Evolutionary conservation across 164 flowering plant species (phyloP), one percentile per base, ranked within the genome.

Genomic region (Santalum album): DNA sequence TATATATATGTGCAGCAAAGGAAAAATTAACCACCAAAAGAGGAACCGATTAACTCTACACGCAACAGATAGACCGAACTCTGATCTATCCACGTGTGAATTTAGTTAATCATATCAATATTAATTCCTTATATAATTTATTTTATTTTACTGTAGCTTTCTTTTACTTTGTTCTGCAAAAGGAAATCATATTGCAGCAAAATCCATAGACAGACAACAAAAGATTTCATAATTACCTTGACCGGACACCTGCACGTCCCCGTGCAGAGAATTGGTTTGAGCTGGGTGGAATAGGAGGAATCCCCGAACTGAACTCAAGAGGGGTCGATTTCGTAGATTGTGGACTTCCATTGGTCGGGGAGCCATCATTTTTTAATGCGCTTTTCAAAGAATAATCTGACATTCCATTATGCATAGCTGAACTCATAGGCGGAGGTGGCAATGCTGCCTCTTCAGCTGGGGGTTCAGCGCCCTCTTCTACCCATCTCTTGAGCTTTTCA

Each of bases 401-500:
- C 35, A 58, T 52, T 34, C 84, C 83, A 66, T 76, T 92, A 69
- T 77, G 86, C 64, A 86, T 83, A 38, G 42, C 9, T 38, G 81
- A 54, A 55, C 77, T 64, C 20, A 81, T 73, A 32, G 99, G 99
- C 51, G 99, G 99, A 5, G 99, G 97, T 38, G 95, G 77, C 54
- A 76, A 68, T 27, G 85, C 83, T 29, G 84, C 65, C 72, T 83
- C 96, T 67, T 80, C 90, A 53, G 90, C 82, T 19, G 88, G 90
- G 52, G 77, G 79, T 53, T 76, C 96, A 56, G 71, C 77, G 36
- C 99, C 99, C 73, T 82, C 90, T 72, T 94, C 99, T 14, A 94
- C 90, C 99, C 99, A 94, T 79, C 88, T 72, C 78, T 86, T 90
- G 20, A 82, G 96, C 56, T 94, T 94, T 40, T 87, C 97, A 64